Conservation (phyloP, 495 filamentous ascomycete species). For the Penicillium lividum region DNA sequence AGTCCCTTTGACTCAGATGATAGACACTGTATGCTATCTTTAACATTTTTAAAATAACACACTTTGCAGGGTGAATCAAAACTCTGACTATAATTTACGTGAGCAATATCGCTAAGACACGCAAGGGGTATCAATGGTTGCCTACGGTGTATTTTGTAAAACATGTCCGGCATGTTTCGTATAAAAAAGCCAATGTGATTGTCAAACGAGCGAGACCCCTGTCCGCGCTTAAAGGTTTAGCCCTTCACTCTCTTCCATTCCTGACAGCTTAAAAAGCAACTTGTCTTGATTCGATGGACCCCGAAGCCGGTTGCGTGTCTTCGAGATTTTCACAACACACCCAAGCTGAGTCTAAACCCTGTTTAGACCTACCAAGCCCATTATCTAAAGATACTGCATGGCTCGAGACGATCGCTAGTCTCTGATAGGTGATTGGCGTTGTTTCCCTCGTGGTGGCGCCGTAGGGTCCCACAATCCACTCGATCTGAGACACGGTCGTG, state of each 20-base stretch:
- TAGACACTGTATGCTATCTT: background rate
- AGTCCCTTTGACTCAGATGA: background rate
- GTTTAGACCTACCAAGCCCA: constrained; percentile 3
- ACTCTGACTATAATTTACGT: constrained; percentile 8
- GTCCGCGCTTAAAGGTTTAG: background rate
- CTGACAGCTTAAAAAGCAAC: background rate
- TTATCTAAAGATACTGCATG: background rate
- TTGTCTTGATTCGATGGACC: constrained; percentile 2
- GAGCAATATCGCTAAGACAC: constrained; percentile 2
- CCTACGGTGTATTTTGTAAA: constrained; percentile 3
- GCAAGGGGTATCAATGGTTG: constrained; percentile 10
- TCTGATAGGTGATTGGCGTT: constrained; percentile 12
- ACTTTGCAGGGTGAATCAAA: background rate
- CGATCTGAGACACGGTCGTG: constrained; percentile 9
- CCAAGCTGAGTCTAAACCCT: constrained; percentile 4
- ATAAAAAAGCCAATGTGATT: background rate
- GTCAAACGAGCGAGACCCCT: background rate
- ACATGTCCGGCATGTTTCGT: background rate
- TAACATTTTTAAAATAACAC: background rate
- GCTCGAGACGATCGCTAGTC: background rate
- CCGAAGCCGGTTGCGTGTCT: constrained; percentile 1
- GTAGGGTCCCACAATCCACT: constrained; percentile 10
- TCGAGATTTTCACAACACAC: background rate
- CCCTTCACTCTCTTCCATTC: background rate
- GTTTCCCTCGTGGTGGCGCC: constrained; percentile 8